phyloP scores from a whole-genome alignment of 2,329 filamentous ascomycete genomes.

The Pseudogymnoascus verrucosus region DNA sequence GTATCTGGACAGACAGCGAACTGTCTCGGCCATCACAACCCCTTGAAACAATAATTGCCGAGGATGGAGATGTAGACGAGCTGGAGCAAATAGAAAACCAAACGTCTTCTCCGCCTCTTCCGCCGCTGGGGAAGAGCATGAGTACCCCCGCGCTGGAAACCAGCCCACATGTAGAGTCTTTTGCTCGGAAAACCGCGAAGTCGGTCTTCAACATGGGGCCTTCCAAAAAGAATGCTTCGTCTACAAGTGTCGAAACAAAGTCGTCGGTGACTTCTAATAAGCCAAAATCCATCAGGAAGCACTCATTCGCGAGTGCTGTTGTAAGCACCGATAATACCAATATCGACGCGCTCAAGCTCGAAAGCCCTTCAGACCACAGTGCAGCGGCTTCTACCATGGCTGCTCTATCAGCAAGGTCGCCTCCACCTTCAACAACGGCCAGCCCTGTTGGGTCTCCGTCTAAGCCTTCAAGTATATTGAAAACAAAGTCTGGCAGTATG shows the following conservation, averaged over 20 bases:
- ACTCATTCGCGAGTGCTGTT: slow-evolving; percentile 53
- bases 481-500: slow-evolving; percentile 34
- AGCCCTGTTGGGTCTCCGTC: slow-evolving; percentile 38
- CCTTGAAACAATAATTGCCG: slow-evolving; percentile 33
- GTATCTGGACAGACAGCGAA: slow-evolving; percentile 59
- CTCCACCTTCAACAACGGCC: slow-evolving; percentile 42
- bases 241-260: slow-evolving; percentile 42
- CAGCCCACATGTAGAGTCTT: slow-evolving; percentile 25
- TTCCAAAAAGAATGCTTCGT: slow-evolving; percentile 34
- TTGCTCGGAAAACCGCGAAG: slow-evolving; percentile 39
- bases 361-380: slow-evolving; percentile 45
- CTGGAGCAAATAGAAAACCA: slow-evolving; percentile 27
- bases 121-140: slow-evolving; percentile 48
- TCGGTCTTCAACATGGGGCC: slow-evolving; percentile 21
- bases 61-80: slow-evolving; percentile 41
- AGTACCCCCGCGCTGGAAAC: slow-evolving; percentile 40
- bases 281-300: slow-evolving; percentile 50
- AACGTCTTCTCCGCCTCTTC: slow-evolving; percentile 27
- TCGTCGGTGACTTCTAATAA: slow-evolving; percentile 30
- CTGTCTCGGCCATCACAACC: slow-evolving; percentile 27
- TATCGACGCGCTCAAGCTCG: slow-evolving; percentile 54
- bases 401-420: slow-evolving; percentile 55
- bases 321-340: slow-evolving; percentile 60
- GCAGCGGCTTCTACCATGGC: slow-evolving; percentile 59
- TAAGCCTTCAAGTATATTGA: slow-evolving; percentile 9